These are phyloP conservation scores for Takakia lepidozioides DNA, from an alignment of 225 moss, liverwort and hornwort genomes.

Conservation along the genomic window DNA sequence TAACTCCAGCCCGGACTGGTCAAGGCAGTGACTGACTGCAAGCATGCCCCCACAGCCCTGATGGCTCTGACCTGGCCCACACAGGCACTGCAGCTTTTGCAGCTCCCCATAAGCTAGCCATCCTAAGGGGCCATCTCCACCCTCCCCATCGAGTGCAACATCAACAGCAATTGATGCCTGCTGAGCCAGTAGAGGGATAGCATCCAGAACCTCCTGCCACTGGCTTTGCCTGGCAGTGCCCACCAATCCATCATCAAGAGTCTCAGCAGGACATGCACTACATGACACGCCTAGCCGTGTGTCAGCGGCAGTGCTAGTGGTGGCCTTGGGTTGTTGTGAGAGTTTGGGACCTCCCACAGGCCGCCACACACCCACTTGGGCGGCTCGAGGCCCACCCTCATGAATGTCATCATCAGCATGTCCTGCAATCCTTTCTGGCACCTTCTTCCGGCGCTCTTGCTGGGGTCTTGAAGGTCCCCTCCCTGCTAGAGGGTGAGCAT, in stretches of 20 bases:
- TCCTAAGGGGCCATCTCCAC: constrained; percentile 73
- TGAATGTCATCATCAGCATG: constrained; percentile 79
- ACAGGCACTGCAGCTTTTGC: constrained; percentile 42
- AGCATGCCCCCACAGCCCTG: constrained; percentile 69
- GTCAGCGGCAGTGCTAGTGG: constrained; percentile 22
- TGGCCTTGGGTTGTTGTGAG: constrained; percentile 30
- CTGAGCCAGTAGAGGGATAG: constrained; percentile 83
- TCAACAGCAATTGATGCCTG: constrained; percentile 87
- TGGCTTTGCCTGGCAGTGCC: constrained; percentile 31
- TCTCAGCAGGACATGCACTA: constrained; percentile 10
- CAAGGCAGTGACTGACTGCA: constrained; percentile 62
- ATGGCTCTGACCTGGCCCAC: constrained; percentile 52
- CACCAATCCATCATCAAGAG: constrained; percentile 12
- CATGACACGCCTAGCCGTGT: constrained; percentile 31
- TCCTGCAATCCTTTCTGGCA: constrained; percentile 80
- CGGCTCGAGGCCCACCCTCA: constrained; percentile 67
- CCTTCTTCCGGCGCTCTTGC: constrained; percentile 61
- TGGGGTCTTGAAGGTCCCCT: constrained; percentile 45
- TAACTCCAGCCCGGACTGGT: constrained; percentile 82
- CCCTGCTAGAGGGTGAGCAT: constrained; percentile 18
- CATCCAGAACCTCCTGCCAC: constrained; percentile 67
- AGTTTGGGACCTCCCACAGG: constrained; percentile 74
- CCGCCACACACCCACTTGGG: constrained; percentile 97
- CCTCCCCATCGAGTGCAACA: constrained; percentile 75
- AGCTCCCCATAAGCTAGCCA: constrained; percentile 86